phyloP scores from a whole-genome alignment of 2,329 filamentous ascomycete genomes.

The Alternaria novae-zelandiae region DNA sequence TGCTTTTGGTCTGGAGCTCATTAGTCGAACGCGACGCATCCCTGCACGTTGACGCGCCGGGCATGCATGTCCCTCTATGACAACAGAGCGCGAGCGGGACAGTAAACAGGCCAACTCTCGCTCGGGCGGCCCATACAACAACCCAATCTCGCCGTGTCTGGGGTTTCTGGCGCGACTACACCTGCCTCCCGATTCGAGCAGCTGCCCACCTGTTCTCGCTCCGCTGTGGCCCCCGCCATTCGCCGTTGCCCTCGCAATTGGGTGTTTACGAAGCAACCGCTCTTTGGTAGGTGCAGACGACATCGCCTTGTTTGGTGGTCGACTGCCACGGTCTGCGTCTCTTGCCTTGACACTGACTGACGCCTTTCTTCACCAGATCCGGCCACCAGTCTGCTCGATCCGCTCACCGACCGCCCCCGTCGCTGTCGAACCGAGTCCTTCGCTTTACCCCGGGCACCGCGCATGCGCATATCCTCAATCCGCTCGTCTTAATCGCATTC shows the following conservation, averaged over 20 bases:
- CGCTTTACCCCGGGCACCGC: constrained; percentile 2
- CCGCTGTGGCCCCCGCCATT: constrained; percentile 9
- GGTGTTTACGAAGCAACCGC: constrained; percentile 25
- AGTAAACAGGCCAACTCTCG: constrained; percentile 13
- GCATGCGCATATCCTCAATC: not conserved
- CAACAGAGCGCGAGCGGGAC: constrained; percentile 19
- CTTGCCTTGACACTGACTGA: not conserved
- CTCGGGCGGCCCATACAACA: not conserved
- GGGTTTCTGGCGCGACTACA: not conserved
- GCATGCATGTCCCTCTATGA: constrained; percentile 25
- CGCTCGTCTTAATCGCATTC: not conserved
- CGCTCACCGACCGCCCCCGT: constrained; percentile 5
- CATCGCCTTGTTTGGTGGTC: not conserved
- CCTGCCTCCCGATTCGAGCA: not conserved
- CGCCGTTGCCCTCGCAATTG: constrained; percentile 24
- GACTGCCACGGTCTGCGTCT: not conserved
- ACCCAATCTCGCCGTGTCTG: not conserved
- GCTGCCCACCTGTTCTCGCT: not conserved
- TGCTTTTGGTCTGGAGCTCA: constrained; percentile 5
- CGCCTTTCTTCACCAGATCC: not conserved
- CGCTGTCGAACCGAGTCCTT: constrained; percentile 2
- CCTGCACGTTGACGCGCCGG: constrained; percentile 26
- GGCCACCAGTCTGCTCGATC: not conserved
- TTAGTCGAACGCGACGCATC: constrained; percentile 15
- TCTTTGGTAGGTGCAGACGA: constrained; percentile 8